Percentiles rank a stretch among this genome's conserved stretches.
These are phyloP conservation scores for Telfairia occidentalis DNA, from an alignment of 331 rosid genomes.

Conservation along the genomic window DNA sequence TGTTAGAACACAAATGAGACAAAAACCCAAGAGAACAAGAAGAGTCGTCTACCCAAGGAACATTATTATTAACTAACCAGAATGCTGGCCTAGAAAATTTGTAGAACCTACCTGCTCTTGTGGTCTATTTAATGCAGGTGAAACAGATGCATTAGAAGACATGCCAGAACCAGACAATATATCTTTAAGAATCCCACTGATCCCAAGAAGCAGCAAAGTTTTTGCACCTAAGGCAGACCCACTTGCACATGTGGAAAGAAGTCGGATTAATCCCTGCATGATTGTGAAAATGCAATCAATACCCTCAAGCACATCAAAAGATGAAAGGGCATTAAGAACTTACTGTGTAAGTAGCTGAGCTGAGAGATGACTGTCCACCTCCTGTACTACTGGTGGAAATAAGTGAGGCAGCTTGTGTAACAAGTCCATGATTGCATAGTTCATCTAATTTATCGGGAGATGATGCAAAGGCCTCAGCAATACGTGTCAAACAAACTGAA, in stretches of 20 bases:
- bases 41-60: neutral
- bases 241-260: conserved; percentile 93
- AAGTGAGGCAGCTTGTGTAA: conserved; percentile 88
- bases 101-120: conserved; percentile 64
- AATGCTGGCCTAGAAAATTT: neutral
- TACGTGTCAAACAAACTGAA: conserved; percentile 94
- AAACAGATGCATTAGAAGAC: conserved; percentile 64
- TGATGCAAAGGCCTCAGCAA: conserved; percentile 95
- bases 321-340: conserved; percentile 17
- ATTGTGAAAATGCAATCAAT: neutral
- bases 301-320: neutral
- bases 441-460: conserved; percentile 90
- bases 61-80: neutral
- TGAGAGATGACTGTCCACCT: conserved; percentile 92
- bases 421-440: conserved; percentile 82
- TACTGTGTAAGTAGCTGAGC: conserved; percentile 88
- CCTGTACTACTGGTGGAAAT: conserved; percentile 88
- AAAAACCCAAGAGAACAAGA: neutral
- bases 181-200: conserved; percentile 92
- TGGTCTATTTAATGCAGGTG: conserved; percentile 86
- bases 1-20: neutral
- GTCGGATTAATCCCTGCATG: conserved; percentile 90
- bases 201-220: conserved; percentile 80
- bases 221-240: conserved; percentile 92
- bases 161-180: conserved; percentile 81